Evolutionary conservation across 179 eudicot genomes (phyloP), one percentile per base, ranked within the genome.

Genomic region (Spergularia azorica): DNA sequence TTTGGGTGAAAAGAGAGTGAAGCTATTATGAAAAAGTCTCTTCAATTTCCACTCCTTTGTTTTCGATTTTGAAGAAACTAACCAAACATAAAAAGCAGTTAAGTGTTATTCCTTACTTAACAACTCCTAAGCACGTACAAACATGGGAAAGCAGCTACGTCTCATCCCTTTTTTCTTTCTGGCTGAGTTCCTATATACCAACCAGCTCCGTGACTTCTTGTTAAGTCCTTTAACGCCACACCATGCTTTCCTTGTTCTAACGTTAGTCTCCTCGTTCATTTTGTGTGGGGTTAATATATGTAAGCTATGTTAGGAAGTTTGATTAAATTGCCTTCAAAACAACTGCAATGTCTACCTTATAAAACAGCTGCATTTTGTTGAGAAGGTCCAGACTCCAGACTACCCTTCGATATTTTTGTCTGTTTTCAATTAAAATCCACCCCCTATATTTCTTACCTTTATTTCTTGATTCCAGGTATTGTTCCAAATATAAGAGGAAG

Each of bases 401-500:
- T 12, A 17, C 21, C 9, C 18, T 60, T 14, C 18, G 9, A 3
- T 6, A 32, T 1, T 18, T 60, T 60, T 60, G 11, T 60, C 18
- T 43, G 8, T 73, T 43, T 46, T 17, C 11, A 6, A 3, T 32
- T 14, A 38, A n/a, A 43, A 57, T 18, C 17, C 62, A 60, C 36
- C 63, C 55, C 48, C 21, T 66, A 4, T 14, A 18, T 36, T 8
- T 51, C 76, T 69, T 59, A 17, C 54, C 20, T 9, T 50, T 21
- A 1, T 41, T 18, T 21, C 18, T 69, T 68, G 57, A 61, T 85
- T 79, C n/a, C 88, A 95, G 99, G 99, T 48, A 62, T 90, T 50
- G 97, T 95, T 81, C 97, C 97, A 73, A 95, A 95, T 80, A 61
- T 74, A 77, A 83, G 87, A 79, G 97, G 99, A 18, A 90, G 97